These are phyloP conservation scores for Naganishia randhawae DNA, from an alignment of 768 basidiomycete genomes.

Conservation along the genomic window DNA sequence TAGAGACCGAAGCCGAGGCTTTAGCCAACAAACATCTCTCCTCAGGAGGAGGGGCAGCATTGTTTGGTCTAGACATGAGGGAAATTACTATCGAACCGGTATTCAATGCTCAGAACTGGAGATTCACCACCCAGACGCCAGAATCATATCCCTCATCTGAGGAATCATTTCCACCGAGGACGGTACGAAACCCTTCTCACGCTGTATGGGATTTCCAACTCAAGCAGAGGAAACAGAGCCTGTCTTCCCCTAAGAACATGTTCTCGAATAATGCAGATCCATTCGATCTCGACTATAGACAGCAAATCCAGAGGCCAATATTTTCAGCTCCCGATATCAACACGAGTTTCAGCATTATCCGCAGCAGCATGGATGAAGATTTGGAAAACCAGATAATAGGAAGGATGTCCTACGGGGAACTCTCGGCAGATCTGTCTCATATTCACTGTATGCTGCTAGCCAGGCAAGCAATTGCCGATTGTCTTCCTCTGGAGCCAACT, in stretches of 20 bases:
- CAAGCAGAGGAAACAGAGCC: constrained; percentile 27
- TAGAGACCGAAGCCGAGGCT: constrained; percentile 45
- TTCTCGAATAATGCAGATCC: constrained; percentile 27
- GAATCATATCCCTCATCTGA: not conserved
- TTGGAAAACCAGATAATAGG: constrained; percentile 29
- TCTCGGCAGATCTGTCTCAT: constrained; percentile 57
- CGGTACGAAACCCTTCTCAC: constrained; percentile 9
- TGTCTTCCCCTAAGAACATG: not conserved
- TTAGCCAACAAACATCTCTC: constrained; percentile 29
- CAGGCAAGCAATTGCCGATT: constrained; percentile 50
- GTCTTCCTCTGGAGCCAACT: not conserved
- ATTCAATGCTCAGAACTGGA: constrained; percentile 35
- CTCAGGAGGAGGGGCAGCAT: constrained; percentile 36
- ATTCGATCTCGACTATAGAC: constrained; percentile 8
- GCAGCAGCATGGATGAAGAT: constrained; percentile 26
- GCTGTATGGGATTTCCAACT: constrained; percentile 35
- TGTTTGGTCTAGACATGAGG: constrained; percentile 5
- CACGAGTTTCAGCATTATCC: constrained; percentile 17
- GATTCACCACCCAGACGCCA: not conserved
- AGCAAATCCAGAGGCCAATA: constrained; percentile 22
- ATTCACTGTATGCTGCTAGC: constrained; percentile 69
- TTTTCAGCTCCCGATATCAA: constrained; percentile 15
- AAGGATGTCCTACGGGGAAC: constrained; percentile 8
- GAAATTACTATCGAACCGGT: constrained; percentile 44
- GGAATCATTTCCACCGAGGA: constrained; percentile 9